Conservation (phyloP, 495 filamentous ascomycete genomes). For the Parmelia sp. region DNA sequence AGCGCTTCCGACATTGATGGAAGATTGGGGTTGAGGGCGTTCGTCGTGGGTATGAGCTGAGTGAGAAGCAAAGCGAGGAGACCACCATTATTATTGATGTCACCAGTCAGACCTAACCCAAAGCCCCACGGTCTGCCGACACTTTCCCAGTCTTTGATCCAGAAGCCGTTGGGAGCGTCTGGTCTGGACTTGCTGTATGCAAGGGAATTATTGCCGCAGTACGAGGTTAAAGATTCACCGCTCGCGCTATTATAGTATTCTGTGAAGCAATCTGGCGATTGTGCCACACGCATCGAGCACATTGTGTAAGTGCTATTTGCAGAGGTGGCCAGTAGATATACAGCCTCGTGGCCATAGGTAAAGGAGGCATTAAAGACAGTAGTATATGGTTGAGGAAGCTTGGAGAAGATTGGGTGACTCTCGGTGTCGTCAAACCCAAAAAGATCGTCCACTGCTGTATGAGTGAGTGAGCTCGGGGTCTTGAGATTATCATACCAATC, state of each 20-base stretch:
- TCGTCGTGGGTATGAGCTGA: constrained; percentile 38
- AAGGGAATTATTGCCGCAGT: constrained; percentile 50
- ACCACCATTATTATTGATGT: constrained; percentile 51
- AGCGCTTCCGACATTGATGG: constrained; percentile 63
- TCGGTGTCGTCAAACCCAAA: constrained; percentile 56
- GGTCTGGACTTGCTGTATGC: constrained; percentile 43
- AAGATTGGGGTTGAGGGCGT: constrained; percentile 35
- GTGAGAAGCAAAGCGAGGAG: constrained; percentile 59
- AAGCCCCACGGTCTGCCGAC: constrained; percentile 52
- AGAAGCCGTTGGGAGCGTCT: constrained; percentile 31
- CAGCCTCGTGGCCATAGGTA: constrained; percentile 38
- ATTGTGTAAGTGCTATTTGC: constrained; percentile 47
- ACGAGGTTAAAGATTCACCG: constrained; percentile 47
- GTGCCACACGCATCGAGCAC: constrained; percentile 54
- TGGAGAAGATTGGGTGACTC: constrained; percentile 58
- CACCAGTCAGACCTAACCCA: constrained; percentile 53
- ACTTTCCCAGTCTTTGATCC: constrained; percentile 50
- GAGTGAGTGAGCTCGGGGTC: constrained; percentile 41
- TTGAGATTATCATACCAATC: constrained; percentile 21
- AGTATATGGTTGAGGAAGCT: constrained; percentile 54
- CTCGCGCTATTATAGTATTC: constrained; percentile 50
- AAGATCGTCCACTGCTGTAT: constrained; percentile 59
- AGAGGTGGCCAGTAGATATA: constrained; percentile 60
- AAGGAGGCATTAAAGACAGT: constrained; percentile 58
- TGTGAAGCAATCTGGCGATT: constrained; percentile 56